phyloP scores from a whole-genome alignment of 2,329 filamentous ascomycete species.

The Xylariaceae sp. region DNA sequence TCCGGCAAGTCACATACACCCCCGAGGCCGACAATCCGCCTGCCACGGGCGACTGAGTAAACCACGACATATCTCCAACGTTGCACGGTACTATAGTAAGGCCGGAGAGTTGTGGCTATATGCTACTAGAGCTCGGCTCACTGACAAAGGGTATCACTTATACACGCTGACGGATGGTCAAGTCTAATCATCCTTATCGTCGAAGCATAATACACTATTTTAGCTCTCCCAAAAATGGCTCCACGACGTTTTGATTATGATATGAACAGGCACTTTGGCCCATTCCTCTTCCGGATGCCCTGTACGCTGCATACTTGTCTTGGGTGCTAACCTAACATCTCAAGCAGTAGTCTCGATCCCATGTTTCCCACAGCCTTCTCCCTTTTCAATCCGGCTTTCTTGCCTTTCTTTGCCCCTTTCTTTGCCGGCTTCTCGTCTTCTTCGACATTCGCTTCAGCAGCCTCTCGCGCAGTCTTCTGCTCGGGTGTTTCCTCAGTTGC shows the following conservation, averaged over 20 bases:
- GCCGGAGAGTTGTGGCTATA: not conserved
- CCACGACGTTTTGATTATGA: not conserved
- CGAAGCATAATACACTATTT: not conserved
- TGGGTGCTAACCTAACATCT: conserved; percentile 51
- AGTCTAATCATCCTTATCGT: not conserved
- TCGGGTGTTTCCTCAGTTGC: conserved; percentile 63
- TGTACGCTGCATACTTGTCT: not conserved
- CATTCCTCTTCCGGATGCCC: conserved; percentile 8
- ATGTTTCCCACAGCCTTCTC: conserved; percentile 61
- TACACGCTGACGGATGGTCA: no score
- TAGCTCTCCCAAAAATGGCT: not conserved
- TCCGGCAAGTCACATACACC: not conserved
- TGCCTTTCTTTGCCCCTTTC: conserved; percentile 46
- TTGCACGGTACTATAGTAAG: not conserved
- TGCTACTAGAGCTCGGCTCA: not conserved
- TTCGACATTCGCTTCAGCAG: conserved; percentile 54
- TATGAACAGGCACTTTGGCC: conserved; percentile 5
- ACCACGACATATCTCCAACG: not conserved
- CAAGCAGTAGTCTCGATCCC: conserved; percentile 65
- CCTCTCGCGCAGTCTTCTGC: conserved; percentile 58
- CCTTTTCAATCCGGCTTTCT: conserved; percentile 49
- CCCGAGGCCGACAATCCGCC: not conserved
- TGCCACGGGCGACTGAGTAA: not conserved
- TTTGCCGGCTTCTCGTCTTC: conserved; percentile 47
- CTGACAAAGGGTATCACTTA: not conserved